These are phyloP conservation scores for Gonapodya sp. DNA, from an alignment of 192 early-diverging fungal genomes.

Conservation along the genomic window DNA sequence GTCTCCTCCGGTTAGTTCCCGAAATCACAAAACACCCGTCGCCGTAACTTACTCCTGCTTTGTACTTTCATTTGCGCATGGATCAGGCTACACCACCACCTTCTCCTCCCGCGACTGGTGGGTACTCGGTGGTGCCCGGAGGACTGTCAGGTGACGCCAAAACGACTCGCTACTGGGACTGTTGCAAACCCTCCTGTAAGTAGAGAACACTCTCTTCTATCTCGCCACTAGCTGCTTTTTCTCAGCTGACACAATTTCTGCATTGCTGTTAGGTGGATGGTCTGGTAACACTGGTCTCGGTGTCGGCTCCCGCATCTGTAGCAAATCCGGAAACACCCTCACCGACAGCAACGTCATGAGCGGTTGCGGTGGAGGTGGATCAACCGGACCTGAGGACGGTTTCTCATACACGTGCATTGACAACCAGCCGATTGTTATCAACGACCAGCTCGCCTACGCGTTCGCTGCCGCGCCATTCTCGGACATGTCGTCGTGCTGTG, in stretches of 20 bases:
- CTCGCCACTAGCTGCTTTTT: too few relatives aligned
- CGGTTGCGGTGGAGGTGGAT: neutral
- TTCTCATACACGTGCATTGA: slow-evolving; percentile 10
- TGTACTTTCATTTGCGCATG: too few relatives aligned
- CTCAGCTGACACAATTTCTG: too few relatives aligned
- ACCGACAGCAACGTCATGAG: neutral
- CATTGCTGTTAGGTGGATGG: too few relatives aligned
- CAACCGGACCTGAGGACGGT: neutral
- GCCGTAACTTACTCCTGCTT: too few relatives aligned
- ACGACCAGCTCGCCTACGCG: slow-evolving; percentile 5
- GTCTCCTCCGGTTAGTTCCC: too few relatives aligned
- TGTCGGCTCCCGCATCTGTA: slow-evolving; percentile 2
- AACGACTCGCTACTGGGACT: slow-evolving; percentile 15
- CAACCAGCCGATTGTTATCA: slow-evolving; percentile 4
- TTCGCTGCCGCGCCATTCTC: slow-evolving; percentile 11
- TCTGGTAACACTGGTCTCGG: slow-evolving; percentile 6
- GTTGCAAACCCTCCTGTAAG: slow-evolving; percentile 5
- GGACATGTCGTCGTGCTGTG: slow-evolving; percentile 2
- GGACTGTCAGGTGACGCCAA: slow-evolving; percentile 5
- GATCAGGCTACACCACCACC: neutral
- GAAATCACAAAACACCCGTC: too few relatives aligned
- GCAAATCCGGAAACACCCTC: neutral
- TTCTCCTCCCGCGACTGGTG: neutral
- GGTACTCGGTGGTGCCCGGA: neutral
- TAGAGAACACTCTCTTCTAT: too few relatives aligned